A percentile compares a stretch with the other conserved stretches of the same genome.
Evolutionary conservation across 1,139 yeast species (phyloP).

Genomic region (Geotrichum cucujoidarum): DNA sequence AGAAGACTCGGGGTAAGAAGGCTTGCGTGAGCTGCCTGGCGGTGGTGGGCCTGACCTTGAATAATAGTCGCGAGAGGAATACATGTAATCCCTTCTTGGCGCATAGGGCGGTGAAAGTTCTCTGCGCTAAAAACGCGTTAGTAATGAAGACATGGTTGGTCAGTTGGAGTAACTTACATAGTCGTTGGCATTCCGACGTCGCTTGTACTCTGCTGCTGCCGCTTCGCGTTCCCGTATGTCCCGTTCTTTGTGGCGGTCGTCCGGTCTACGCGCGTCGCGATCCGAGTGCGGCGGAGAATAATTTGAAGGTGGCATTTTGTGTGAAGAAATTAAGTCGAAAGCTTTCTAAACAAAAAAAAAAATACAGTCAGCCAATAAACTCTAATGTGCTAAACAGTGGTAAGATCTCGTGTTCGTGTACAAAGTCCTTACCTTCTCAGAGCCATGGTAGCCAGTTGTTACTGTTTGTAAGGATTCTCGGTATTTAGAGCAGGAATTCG

Average conservation of each 20-base stretch:
- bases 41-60: slow-evolving; percentile 10
- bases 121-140: slow-evolving; percentile 1
- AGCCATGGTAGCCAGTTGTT: too few relatives aligned
- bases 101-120: slow-evolving; percentile 7
- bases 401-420: too few relatives aligned
- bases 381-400: too few relatives aligned
- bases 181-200: slow-evolving; percentile 25
- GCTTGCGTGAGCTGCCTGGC: background rate
- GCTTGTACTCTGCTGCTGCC: slow-evolving; percentile 27
- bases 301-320: slow-evolving; percentile 4
- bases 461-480: too few relatives aligned
- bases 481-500: too few relatives aligned
- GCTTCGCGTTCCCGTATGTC: slow-evolving; percentile 18
- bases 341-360: too few relatives aligned
- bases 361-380: too few relatives aligned
- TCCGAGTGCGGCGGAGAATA: slow-evolving; percentile 1
- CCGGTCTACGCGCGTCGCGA: slow-evolving; percentile 4
- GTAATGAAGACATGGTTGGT: background rate
- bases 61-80: background rate
- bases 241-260: slow-evolving; percentile 9
- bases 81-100: slow-evolving; percentile 9
- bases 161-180: slow-evolving; percentile 10
- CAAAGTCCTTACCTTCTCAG: too few relatives aligned
- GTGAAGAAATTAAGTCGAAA: too few relatives aligned
- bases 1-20: slow-evolving; percentile 5